These are phyloP conservation scores for Entonaema liquescens DNA, from an alignment of 495 filamentous ascomycete genomes.

Conservation along the genomic window DNA sequence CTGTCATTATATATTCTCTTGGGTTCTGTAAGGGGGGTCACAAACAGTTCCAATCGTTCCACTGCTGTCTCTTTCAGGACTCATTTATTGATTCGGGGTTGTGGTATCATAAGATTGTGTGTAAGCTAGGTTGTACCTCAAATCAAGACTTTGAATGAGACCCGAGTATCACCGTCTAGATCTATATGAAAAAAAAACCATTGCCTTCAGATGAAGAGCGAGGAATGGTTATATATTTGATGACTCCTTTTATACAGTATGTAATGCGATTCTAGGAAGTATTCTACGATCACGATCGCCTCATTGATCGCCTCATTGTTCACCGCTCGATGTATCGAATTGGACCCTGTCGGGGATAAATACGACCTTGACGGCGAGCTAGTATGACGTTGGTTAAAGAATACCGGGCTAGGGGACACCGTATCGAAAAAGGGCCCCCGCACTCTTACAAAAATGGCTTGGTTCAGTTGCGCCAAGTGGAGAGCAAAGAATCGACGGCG, in stretches of 20 bases:
- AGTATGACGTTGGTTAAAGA: conserved; percentile 26
- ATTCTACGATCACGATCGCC: background rate
- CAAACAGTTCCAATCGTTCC: background rate
- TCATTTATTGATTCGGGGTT: background rate
- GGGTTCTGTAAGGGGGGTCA: background rate
- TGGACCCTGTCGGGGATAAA: background rate
- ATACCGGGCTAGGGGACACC: conserved; percentile 6
- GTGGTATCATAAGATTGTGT: background rate
- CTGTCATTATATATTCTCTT: background rate
- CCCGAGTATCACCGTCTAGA: background rate
- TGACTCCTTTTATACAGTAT: background rate
- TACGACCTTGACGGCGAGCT: conserved; percentile 18
- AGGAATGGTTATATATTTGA: background rate
- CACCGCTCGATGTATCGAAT: background rate
- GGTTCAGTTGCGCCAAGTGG: background rate
- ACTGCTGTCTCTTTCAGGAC: background rate
- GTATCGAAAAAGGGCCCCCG: conserved; percentile 12
- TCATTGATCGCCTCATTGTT: background rate
- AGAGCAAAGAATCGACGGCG: background rate
- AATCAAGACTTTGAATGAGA: background rate
- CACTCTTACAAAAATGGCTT: conserved; percentile 14
- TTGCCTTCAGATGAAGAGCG: background rate
- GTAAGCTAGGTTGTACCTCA: background rate
- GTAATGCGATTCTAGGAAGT: background rate
- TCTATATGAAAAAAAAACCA: background rate